These are phyloP conservation scores for Pestalotiopsis sp. DNA, from an alignment of 2,329 filamentous ascomycete species.

Conservation along the genomic window DNA sequence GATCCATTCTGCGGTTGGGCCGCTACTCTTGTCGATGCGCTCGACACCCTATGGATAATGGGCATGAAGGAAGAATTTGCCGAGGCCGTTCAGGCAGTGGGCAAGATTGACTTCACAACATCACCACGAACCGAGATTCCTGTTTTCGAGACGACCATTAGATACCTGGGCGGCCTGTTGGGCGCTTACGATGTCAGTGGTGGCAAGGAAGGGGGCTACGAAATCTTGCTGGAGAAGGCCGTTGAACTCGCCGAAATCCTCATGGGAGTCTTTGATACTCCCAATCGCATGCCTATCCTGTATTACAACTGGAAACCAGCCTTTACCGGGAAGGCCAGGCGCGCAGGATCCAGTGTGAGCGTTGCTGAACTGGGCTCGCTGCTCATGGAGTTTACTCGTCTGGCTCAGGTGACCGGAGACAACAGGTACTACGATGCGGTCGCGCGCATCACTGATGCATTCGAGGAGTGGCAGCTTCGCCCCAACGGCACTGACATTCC, in stretches of 20 bases:
- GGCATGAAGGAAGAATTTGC: slow-evolving; percentile 68
- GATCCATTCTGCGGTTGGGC: slow-evolving; percentile 87
- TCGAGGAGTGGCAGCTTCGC: slow-evolving; percentile 74
- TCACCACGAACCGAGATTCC: slow-evolving; percentile 71
- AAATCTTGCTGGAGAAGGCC: slow-evolving; percentile 71
- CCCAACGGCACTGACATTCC: slow-evolving; percentile 63
- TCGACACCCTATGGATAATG: slow-evolving; percentile 78
- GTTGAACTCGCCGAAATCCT: slow-evolving; percentile 72
- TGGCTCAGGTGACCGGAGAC: slow-evolving; percentile 82
- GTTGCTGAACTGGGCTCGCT: slow-evolving; percentile 77
- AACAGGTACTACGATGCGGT: slow-evolving; percentile 89
- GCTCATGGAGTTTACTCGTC: slow-evolving; percentile 84
- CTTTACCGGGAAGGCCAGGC: slow-evolving; percentile 64
- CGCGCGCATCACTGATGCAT: slow-evolving; percentile 79
- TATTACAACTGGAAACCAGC: slow-evolving; percentile 79
- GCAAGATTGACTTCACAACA: slow-evolving; percentile 80
- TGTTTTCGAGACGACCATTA: slow-evolving; percentile 91
- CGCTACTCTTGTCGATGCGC: slow-evolving; percentile 67
- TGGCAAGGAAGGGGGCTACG: slow-evolving; percentile 57
- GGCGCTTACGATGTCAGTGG: slow-evolving; percentile 86
- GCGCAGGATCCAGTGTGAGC: slow-evolving; percentile 58
- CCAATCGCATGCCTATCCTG: slow-evolving; percentile 87
- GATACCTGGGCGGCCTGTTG: slow-evolving; percentile 85
- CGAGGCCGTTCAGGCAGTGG: slow-evolving; percentile 58
- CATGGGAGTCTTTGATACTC: slow-evolving; percentile 79